These are phyloP conservation scores for Triglochin maritima DNA, from an alignment of 106 monocot species.

Conservation along the genomic window DNA sequence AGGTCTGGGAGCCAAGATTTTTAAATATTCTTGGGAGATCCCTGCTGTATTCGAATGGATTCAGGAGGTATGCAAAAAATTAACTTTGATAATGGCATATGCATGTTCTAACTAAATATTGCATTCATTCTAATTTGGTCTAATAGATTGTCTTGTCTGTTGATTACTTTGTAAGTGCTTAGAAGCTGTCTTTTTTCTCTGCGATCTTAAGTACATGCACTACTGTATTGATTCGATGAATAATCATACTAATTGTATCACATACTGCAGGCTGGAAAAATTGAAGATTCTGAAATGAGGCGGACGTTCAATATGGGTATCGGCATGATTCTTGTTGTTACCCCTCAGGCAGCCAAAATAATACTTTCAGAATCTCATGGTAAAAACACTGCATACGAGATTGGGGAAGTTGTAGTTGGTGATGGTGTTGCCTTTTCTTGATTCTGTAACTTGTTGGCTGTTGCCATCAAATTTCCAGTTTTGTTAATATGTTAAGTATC, in stretches of 20 bases:
- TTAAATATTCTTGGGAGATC: constrained; percentile 65
- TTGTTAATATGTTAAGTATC: neutral
- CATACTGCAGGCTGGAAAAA: constrained; percentile 55
- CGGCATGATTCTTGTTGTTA: constrained; percentile 80
- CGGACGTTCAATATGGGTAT: constrained; percentile 98
- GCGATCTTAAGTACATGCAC: no score
- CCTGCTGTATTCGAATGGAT: constrained; percentile 83
- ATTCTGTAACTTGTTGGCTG: neutral
- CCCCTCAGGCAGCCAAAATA: constrained; percentile 33
- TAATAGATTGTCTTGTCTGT: neutral
- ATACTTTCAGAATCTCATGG: constrained; percentile 41
- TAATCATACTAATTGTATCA: no score
- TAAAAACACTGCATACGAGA: constrained; percentile 34
- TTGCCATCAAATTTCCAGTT: neutral
- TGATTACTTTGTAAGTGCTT: neutral
- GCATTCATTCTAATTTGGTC: neutral
- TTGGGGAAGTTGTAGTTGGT: constrained; percentile 61
- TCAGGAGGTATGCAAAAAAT: constrained; percentile 46
- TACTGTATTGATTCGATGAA: no score
- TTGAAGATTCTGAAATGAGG: constrained; percentile 90
- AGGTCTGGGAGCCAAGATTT: constrained; percentile 76
- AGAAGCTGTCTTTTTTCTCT: no score
- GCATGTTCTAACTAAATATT: neutral
- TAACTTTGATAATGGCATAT: neutral
- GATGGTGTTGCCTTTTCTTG: constrained; percentile 52